Percentiles rank a stretch among this genome's conserved stretches.
Conservation (phyloP, 2,329 filamentous ascomycete species). For the Xylariaceae sp. region DNA sequence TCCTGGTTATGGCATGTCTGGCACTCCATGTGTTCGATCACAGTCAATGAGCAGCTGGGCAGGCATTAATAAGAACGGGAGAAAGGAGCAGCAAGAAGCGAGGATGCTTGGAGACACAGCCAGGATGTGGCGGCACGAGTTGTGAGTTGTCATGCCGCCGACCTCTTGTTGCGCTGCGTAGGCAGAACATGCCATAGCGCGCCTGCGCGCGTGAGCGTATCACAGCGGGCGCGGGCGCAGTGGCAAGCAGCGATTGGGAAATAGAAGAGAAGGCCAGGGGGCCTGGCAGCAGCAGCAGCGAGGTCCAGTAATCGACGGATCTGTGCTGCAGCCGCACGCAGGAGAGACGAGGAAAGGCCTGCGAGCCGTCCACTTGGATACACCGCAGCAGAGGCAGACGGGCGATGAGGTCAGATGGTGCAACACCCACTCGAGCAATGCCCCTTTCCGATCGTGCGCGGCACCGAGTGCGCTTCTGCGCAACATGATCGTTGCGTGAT, state of each 20-base stretch:
- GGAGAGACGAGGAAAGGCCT: constrained; percentile 18
- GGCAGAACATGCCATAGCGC: not conserved
- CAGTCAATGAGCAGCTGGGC: too few relatives aligned
- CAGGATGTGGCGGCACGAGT: constrained; percentile 17
- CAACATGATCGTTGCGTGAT: too few relatives aligned
- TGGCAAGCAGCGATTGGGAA: constrained; percentile 13
- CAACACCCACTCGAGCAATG: too few relatives aligned
- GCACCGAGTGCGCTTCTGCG: too few relatives aligned
- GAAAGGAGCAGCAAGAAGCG: too few relatives aligned
- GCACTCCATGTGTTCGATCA: too few relatives aligned
- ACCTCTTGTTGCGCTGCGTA: constrained; percentile 15
- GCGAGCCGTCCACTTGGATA: constrained; percentile 19
- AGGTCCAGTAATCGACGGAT: constrained; percentile 27
- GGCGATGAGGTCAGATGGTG: too few relatives aligned
- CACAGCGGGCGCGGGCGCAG: constrained; percentile 5
- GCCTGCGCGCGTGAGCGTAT: constrained; percentile 14
- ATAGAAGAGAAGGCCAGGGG: constrained; percentile 16
- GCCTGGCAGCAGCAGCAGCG: constrained; percentile 19
- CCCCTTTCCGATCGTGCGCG: too few relatives aligned
- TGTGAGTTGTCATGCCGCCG: constrained; percentile 22
- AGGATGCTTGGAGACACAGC: constrained; percentile 21
- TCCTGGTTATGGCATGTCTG: too few relatives aligned
- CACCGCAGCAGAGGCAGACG: too few relatives aligned
- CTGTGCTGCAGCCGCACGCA: constrained; percentile 16
- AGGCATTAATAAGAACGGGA: too few relatives aligned